These are phyloP conservation scores for Candida schatavii DNA, from an alignment of 805 yeast genomes.

Conservation along the genomic window DNA sequence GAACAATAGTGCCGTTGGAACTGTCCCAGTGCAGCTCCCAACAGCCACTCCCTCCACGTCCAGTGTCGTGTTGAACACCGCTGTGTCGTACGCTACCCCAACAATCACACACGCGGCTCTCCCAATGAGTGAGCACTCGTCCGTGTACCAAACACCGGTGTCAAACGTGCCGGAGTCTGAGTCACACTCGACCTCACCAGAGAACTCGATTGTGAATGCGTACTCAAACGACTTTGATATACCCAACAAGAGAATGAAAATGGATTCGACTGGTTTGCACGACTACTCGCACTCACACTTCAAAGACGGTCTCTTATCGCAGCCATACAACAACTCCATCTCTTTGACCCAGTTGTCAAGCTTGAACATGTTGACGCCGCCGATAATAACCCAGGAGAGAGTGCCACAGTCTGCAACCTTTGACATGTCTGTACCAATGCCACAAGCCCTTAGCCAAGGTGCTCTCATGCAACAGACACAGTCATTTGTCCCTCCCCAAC, in stretches of 20 bases:
- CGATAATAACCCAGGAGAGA: neutral
- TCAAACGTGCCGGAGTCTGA: neutral
- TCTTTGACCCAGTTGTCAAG: neutral
- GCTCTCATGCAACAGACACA: neutral
- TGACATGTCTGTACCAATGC: slow-evolving; percentile 1
- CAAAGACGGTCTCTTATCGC: neutral
- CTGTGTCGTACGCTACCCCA: too few species aligned
- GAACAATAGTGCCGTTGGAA: neutral
- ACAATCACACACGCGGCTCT: neutral
- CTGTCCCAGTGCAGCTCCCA: neutral
- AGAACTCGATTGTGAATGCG: neutral
- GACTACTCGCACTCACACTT: neutral
- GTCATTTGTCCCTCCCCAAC: neutral
- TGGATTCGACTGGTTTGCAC: neutral
- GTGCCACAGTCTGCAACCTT: neutral
- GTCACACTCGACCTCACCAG: slow-evolving; percentile 1
- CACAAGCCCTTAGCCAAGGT: neutral
- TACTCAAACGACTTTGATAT: neutral
- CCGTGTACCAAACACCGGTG: slow-evolving; percentile 1
- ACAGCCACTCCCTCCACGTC: neutral
- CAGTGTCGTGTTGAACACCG: neutral
- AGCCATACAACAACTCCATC: slow-evolving; percentile 1
- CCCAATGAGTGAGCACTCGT: neutral
- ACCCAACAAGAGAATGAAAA: neutral
- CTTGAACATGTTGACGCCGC: neutral